These are phyloP conservation scores for Melampsora medusae DNA, from an alignment of 1,284 basidiomycete genomes.

Conservation along the genomic window DNA sequence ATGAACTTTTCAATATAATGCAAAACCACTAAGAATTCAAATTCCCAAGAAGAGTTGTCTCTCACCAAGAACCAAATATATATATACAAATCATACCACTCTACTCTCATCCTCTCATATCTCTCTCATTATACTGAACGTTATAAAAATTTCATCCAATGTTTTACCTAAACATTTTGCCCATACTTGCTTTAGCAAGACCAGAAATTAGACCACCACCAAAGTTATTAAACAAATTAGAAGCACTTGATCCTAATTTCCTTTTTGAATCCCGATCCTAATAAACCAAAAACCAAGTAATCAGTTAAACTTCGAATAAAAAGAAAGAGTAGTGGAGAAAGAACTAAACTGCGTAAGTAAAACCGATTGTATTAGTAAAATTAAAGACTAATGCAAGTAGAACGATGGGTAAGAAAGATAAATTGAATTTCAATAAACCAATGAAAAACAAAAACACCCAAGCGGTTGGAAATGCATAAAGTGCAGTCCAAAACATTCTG, in stretches of 20 bases:
- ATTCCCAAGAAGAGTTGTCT: not conserved
- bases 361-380: conserved; percentile 82
- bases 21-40: conserved; percentile 4
- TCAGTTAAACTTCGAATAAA: not conserved
- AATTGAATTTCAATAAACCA: conserved; percentile 78
- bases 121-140: not conserved
- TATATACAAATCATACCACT: not conserved
- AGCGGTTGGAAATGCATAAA: conserved; percentile 82
- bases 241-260: conserved; percentile 25
- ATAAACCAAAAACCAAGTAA: not conserved
- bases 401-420: conserved; percentile 83
- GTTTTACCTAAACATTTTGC: conserved; percentile 28
- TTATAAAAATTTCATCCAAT: not conserved
- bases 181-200: conserved; percentile 30
- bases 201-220: conserved; percentile 24
- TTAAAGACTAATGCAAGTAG: conserved; percentile 85
- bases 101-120: not conserved
- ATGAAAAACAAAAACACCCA: conserved; percentile 83
- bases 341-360: conserved; percentile 66
- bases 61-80: not conserved
- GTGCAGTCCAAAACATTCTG: conserved; percentile 92
- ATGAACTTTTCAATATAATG: not conserved
- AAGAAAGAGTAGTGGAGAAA: not conserved
- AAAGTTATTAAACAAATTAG: conserved; percentile 11
- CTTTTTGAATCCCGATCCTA: conserved; percentile 40